These are phyloP conservation scores for Lactifluus pinguis DNA, from an alignment of 768 basidiomycete species.

Conservation along the genomic window DNA sequence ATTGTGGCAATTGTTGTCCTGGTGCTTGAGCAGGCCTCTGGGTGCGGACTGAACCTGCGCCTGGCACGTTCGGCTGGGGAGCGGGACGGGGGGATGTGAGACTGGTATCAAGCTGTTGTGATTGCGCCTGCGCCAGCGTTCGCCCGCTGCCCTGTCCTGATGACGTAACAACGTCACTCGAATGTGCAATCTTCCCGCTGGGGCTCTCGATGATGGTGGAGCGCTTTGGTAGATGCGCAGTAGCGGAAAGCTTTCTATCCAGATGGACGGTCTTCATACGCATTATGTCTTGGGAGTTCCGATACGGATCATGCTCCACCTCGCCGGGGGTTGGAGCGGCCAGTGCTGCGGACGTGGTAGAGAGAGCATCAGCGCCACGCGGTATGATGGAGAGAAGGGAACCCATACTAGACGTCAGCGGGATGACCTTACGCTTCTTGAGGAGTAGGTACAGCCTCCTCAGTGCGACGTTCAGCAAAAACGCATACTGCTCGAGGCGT, in stretches of 20 bases:
- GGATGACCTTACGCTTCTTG: constrained; percentile 84
- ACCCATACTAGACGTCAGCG: constrained; percentile 62
- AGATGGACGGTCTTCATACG: constrained; percentile 91
- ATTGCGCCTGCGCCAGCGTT: constrained; percentile 34
- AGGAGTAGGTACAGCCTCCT: constrained; percentile 80
- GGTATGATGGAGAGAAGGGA: constrained; percentile 2
- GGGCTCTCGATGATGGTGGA: constrained; percentile 96
- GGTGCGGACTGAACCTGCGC: background rate
- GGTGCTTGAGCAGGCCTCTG: constrained; percentile 23
- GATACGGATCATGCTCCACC: constrained; percentile 63
- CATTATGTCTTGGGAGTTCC: constrained; percentile 85
- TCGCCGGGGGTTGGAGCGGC: constrained; percentile 23
- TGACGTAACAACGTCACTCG: constrained; percentile 44
- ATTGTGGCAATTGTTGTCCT: constrained; percentile 11
- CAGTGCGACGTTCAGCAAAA: constrained; percentile 90
- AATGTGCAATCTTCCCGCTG: constrained; percentile 74
- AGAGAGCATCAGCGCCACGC: constrained; percentile 21
- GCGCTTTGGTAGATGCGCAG: constrained; percentile 83
- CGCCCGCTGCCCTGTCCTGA: constrained; percentile 31
- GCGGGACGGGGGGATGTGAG: constrained; percentile 9
- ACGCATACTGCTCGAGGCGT: constrained; percentile 94
- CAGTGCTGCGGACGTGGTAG: constrained; percentile 24
- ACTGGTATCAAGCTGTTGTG: constrained; percentile 16
- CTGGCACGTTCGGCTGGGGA: constrained; percentile 1
- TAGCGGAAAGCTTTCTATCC: constrained; percentile 91